Percentiles rank a stretch among this genome's conserved stretches.
Evolutionary conservation across 805 yeast species (phyloP).

Genomic region (Candida easanensis): DNA sequence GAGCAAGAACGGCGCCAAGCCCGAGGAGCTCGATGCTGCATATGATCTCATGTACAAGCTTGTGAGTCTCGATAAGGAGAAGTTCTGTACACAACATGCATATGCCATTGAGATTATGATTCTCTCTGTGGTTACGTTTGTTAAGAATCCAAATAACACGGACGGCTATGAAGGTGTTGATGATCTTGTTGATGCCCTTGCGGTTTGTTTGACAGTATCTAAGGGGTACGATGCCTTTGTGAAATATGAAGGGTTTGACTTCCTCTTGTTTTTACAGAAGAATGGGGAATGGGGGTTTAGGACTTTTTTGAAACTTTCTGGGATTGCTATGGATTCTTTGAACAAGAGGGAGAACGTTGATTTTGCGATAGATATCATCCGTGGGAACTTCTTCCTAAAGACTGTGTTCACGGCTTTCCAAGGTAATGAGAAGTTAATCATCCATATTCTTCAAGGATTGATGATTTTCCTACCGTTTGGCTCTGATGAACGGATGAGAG

Average conservation of each 20-base stretch:
- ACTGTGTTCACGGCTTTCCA: slow-evolving; percentile 12
- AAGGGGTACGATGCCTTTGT: slow-evolving; percentile 15
- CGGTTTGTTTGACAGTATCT: slow-evolving; percentile 3
- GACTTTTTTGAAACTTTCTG: slow-evolving; percentile 13
- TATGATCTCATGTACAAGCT: slow-evolving; percentile 11
- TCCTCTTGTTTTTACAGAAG: slow-evolving; percentile 12
- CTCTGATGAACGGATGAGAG: slow-evolving; percentile 24
- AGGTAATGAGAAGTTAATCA: slow-evolving; percentile 6
- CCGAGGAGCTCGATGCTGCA: not conserved
- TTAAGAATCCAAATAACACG: not conserved
- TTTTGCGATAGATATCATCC: slow-evolving; percentile 12
- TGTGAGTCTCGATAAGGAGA: slow-evolving; percentile 2
- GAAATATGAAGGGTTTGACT: slow-evolving; percentile 21
- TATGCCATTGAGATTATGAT: slow-evolving; percentile 16
- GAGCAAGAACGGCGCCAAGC: not conserved
- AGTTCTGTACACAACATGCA: slow-evolving; percentile 5
- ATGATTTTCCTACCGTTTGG: slow-evolving; percentile 21
- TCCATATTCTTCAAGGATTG: slow-evolving; percentile 14
- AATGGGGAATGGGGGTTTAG: slow-evolving; percentile 11
- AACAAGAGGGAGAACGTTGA: slow-evolving; percentile 12
- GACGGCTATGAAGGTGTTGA: slow-evolving; percentile 8
- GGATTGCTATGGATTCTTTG: slow-evolving; percentile 14
- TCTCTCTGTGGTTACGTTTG: slow-evolving; percentile 4
- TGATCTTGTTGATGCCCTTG: slow-evolving; percentile 17
- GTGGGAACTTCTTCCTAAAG: slow-evolving; percentile 16